Percentiles rank a stretch among this genome's conserved stretches.
phyloP scores from a whole-genome alignment of 805 yeast genomes.

The Komagataella pastoris region DNA sequence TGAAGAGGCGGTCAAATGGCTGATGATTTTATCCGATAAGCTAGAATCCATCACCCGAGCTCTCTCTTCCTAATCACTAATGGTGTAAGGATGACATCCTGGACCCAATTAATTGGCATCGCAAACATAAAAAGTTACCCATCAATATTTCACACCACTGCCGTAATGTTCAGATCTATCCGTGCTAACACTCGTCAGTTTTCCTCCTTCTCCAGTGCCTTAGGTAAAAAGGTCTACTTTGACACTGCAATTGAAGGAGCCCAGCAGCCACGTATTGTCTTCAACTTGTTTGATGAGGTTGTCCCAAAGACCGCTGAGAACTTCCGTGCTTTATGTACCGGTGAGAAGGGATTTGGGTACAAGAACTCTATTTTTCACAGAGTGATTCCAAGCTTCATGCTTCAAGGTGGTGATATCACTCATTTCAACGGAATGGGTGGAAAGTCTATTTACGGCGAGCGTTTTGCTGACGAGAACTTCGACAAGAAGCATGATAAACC shows the following conservation, averaged over 20 bases:
- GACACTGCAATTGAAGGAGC: conserved; percentile 44
- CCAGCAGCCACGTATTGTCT: conserved; percentile 42
- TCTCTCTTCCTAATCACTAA: background rate
- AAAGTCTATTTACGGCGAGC: conserved; percentile 67
- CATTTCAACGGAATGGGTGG: conserved; percentile 90
- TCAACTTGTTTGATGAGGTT: conserved; percentile 80
- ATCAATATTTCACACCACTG: background rate
- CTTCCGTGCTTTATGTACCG: conserved; percentile 74
- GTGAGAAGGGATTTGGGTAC: conserved; percentile 91
- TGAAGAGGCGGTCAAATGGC: conserved; percentile 28
- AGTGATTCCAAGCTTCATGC: conserved; percentile 92
- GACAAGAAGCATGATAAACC: conserved; percentile 61
- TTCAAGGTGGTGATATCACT: conserved; percentile 91
- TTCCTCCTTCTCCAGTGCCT: conserved; percentile 29
- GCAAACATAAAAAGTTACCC: background rate
- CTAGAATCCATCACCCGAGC: conserved; percentile 8
- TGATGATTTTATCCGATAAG: conserved; percentile 26
- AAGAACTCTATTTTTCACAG: conserved; percentile 87
- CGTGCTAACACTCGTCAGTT: conserved; percentile 30
- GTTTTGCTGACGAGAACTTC: conserved; percentile 52
- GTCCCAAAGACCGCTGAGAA: conserved; percentile 79
- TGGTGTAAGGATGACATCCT: background rate
- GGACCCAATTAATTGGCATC: conserved; percentile 4
- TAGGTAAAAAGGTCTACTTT: conserved; percentile 42
- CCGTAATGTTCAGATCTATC: conserved; percentile 10